Base-by-base conservation (phyloP, 225 moss, liverwort and hornwort genomes). In the Anthoceros angustus region DNA sequence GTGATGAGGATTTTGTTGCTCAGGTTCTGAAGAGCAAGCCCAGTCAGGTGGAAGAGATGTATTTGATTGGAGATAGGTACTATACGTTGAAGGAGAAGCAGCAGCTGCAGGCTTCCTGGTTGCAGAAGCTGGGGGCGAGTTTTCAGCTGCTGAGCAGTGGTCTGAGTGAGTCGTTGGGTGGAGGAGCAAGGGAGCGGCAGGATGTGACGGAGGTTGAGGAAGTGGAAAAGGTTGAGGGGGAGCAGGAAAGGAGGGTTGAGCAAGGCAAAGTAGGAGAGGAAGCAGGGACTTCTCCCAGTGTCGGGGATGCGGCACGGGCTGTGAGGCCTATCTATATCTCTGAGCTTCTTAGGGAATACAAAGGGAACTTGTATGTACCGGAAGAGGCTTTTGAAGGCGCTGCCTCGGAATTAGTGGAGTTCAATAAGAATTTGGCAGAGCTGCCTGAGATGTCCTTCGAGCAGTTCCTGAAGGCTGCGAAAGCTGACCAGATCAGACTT, bases 361-460 rank as follows among this genome's bases (percentile, higher is more conserved):
- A 81, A 67, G 95, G 95, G 15, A 86, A 87, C 69, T 71, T 98
- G 72, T 98, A 83, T 69, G 85, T 98, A 41, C 95, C 95, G 5
- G 95, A 98, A 62, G 95, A 98, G 75, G 81, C 78, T 16, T 88
- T 91, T 66, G 77, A 80, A 74, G 72, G 80, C 23, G 77, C 75
- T 24, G 40, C 78, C 25, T 86, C 84, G 12, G 95, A 88, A 76
- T 64, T 89, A 24, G 77, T 88, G 26, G 74, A 70, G 49, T 98
- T 85, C 43, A 81, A 79, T 42, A 68, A 77, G 50, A 77, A 75
- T 67, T 67, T 98, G 64, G 80, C 85, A 42, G 40, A 48, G 61
- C 79, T 98, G 38, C 95, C 95, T 2, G 83, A 83, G 80, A 92
- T 92, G 85, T 73, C 79, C 16, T 79, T 91, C 23, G 85, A 88